phyloP scores from a whole-genome alignment of 345 rosid genomes.

The Corchorus capsularis region DNA sequence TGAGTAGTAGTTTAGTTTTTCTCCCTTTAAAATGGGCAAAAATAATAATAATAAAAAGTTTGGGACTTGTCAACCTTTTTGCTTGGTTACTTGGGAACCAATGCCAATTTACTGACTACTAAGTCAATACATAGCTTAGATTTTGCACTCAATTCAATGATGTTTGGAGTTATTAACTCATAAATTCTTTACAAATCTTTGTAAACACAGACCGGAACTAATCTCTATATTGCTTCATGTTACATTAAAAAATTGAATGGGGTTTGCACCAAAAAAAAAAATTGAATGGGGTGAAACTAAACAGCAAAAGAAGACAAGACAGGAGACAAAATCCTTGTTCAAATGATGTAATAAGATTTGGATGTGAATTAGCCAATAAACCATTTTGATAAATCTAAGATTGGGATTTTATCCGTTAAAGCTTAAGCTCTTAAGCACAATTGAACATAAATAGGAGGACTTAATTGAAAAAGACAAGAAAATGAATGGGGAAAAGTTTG shows the following conservation, averaged over 20 bases:
- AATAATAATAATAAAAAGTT: too few species aligned
- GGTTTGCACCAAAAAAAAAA: too few species aligned
- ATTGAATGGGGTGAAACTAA: not conserved
- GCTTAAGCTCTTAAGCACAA: not conserved
- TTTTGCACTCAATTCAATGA: not conserved
- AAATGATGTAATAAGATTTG: not conserved
- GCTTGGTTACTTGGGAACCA: not conserved
- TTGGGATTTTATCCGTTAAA: not conserved
- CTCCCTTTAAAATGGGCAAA: too few species aligned
- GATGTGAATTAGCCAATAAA: not conserved
- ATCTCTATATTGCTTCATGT: not conserved
- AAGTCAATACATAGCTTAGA: not conserved
- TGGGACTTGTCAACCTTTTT: not conserved
- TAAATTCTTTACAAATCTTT: not conserved
- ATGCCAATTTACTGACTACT: not conserved
- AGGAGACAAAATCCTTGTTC: not conserved
- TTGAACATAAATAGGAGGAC: not conserved
- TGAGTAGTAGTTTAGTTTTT: not conserved
- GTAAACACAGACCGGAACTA: not conserved
- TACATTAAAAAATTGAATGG: not conserved
- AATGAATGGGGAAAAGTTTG: not conserved
- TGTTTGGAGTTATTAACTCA: not conserved
- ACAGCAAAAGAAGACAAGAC: not conserved
- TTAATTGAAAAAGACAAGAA: not conserved
- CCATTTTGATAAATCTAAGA: not conserved